Percentiles rank a stretch among this genome's conserved stretches.
phyloP scores from a whole-genome alignment of 306 rosid species.

The cucumber (Cucumis sativus) region Cucumber_9930_V3 NC_026656.2:17732001-17732500 shows the following conservation, averaged over 20 bases:
- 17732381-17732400: not conserved
- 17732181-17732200: not conserved
- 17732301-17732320: not conserved
- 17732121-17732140: slow-evolving; percentile 10
- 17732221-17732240: not conserved
- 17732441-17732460: not conserved
- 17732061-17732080: slow-evolving; percentile 18
- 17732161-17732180: not conserved
- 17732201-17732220: not conserved
- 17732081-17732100: slow-evolving; percentile 3
- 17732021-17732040: not conserved
- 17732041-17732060: slow-evolving; percentile 2
- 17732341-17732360: not conserved
- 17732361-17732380: not conserved
- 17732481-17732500: not conserved
- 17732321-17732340: not conserved
- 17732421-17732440: not conserved
- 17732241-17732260: not conserved
- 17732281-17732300: not conserved
- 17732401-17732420: not conserved
- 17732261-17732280: not conserved
- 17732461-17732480: not conserved
- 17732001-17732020: not conserved
- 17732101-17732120: not conserved
- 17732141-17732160: slow-evolving; percentile 20